Conservation (phyloP, 2,329 filamentous ascomycete genomes). For the Balansia obtecta region DNA sequence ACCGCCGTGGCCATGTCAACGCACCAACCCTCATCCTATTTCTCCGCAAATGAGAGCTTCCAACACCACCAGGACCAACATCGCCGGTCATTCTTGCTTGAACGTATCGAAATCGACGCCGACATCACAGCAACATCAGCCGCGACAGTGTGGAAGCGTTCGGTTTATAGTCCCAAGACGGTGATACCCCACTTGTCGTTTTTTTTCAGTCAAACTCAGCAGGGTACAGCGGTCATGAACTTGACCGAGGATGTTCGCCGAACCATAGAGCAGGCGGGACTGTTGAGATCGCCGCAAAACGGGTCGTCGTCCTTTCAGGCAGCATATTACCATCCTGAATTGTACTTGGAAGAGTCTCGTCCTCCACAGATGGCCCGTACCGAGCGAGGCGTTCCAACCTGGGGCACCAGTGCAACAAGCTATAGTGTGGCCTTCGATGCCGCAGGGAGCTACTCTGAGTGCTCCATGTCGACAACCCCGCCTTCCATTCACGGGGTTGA, state of each 20-base stretch:
- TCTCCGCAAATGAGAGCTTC: background rate
- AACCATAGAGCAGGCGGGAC: background rate
- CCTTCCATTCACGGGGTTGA: slow-evolving; percentile 8
- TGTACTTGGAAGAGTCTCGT: slow-evolving; percentile 1
- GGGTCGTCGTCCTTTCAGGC: background rate
- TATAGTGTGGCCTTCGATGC: slow-evolving; percentile 8
- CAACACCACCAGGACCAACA: background rate
- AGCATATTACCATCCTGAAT: slow-evolving; percentile 2
- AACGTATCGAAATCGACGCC: background rate
- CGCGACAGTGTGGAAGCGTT: background rate
- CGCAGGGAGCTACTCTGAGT: slow-evolving; percentile 8
- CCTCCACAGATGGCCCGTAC: background rate
- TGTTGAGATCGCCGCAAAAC: background rate
- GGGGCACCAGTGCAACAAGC: slow-evolving; percentile 7
- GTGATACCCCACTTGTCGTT: background rate
- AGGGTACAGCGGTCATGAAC: background rate
- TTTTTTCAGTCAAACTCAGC: background rate
- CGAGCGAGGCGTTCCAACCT: slow-evolving; percentile 2
- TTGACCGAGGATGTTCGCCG: background rate
- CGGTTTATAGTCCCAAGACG: background rate
- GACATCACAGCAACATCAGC: background rate
- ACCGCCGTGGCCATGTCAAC: background rate
- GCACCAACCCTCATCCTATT: background rate
- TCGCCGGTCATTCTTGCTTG: background rate
- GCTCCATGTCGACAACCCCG: slow-evolving; percentile 13